Conservation (phyloP, 225 moss, liverwort and hornwort genomes). For the Climacium dendroides region DNA sequence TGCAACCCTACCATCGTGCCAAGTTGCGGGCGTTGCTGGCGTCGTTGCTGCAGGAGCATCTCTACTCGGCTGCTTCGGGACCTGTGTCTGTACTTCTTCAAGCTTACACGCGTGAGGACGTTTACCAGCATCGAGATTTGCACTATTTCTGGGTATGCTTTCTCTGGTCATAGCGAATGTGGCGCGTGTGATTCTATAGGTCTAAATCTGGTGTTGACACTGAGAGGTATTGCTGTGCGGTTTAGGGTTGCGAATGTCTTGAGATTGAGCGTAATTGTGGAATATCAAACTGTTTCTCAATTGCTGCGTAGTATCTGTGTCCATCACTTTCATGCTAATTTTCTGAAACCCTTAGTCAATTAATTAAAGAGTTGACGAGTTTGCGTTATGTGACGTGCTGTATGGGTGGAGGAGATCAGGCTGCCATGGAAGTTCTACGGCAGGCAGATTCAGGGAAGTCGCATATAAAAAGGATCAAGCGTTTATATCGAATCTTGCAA, state of each 20-base stretch:
- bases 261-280: background rate
- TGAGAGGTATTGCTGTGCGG: background rate
- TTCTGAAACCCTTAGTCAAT: background rate
- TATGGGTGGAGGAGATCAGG: constrained; percentile 26
- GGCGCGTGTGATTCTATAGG: background rate
- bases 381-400: background rate
- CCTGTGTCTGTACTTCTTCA: constrained; percentile 48
- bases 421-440: constrained; percentile 70
- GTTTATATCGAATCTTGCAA: constrained; percentile 67
- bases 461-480: constrained; percentile 49
- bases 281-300: background rate
- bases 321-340: background rate
- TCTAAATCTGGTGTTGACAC: background rate
- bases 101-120: constrained; percentile 22
- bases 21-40: constrained; percentile 45
- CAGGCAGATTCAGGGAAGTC: constrained; percentile 41
- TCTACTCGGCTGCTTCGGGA: constrained; percentile 33
- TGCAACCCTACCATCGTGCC: constrained; percentile 35
- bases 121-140: constrained; percentile 35
- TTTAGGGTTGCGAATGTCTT: background rate
- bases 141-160: constrained; percentile 41
- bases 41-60: constrained; percentile 46
- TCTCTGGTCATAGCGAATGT: background rate
- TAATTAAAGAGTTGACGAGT: background rate
- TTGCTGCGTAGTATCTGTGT: background rate